Conservation (phyloP, 441 rosid genomes). For the Iberis amara region DNA sequence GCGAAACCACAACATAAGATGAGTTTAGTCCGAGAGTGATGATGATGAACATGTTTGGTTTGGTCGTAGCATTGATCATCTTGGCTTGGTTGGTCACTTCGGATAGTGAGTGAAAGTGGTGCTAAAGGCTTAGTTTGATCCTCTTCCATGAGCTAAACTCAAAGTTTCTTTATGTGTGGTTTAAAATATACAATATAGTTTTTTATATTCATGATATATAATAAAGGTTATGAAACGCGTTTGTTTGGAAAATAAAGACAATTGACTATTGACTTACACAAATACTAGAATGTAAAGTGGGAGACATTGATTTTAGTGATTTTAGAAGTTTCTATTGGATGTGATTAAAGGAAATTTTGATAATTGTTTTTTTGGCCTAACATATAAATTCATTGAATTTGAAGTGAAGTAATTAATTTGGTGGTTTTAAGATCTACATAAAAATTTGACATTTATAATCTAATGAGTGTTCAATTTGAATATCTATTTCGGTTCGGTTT, state of each 20-base stretch:
- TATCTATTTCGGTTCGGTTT: too few relatives aligned
- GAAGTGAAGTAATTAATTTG: too few relatives aligned
- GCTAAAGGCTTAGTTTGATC: conserved; percentile 26
- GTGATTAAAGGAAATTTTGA: not conserved
- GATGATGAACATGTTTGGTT: conserved; percentile 14
- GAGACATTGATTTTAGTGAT: too few relatives aligned
- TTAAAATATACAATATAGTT: not conserved
- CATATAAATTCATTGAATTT: too few relatives aligned
- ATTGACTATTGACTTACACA: not conserved
- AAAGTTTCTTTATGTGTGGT: not conserved
- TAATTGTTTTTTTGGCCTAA: too few relatives aligned
- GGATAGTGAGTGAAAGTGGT: conserved; percentile 14
- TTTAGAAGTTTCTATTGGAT: not conserved
- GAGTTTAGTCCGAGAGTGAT: conserved; percentile 17
- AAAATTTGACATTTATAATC: too few relatives aligned
- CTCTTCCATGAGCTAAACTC: conserved; percentile 20
- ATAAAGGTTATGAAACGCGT: not conserved
- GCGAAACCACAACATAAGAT: conserved; percentile 30
- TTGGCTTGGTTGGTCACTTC: conserved; percentile 19
- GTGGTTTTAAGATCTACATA: too few relatives aligned
- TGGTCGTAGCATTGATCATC: conserved; percentile 18
- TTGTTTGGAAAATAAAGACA: not conserved
- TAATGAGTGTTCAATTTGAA: too few relatives aligned
- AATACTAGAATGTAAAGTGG: not conserved
- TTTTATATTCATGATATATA: too few relatives aligned